Evolutionary conservation across 306 rosid species (phyloP).

Genomic region (Cucurbita ficifolia): DNA sequence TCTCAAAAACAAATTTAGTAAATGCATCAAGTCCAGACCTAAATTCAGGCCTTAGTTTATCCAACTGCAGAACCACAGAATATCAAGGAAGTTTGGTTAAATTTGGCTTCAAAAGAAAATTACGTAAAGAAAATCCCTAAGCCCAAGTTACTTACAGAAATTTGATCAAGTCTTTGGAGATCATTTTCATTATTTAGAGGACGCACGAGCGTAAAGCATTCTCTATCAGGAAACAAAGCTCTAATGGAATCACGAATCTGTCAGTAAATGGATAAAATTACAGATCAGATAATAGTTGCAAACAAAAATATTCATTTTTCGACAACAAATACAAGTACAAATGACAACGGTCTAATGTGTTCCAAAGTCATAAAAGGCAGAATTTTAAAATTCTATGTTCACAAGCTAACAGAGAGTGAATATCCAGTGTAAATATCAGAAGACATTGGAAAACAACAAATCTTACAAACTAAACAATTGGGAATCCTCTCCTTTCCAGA

Average conservation of each 20-base stretch:
- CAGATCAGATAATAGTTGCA: slow-evolving; percentile 17
- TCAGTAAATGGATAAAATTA: neutral
- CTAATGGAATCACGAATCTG: slow-evolving; percentile 89
- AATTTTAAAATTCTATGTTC: neutral
- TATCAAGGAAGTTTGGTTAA: neutral
- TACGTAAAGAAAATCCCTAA: neutral
- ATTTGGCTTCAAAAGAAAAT: neutral
- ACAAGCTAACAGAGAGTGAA: neutral
- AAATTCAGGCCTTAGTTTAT: slow-evolving; percentile 77
- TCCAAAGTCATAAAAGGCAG: neutral
- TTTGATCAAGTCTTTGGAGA: slow-evolving; percentile 80
- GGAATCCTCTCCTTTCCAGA: neutral
- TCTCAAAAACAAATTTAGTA: slow-evolving; percentile 75
- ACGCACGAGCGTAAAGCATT: slow-evolving; percentile 87
- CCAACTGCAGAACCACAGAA: slow-evolving; percentile 30
- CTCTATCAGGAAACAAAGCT: slow-evolving; percentile 91
- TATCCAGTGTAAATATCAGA: neutral
- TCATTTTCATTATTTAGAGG: slow-evolving; percentile 82
- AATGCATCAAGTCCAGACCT: slow-evolving; percentile 67
- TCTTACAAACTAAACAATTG: neutral
- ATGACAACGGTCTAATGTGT: neutral
- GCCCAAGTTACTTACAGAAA: slow-evolving; percentile 29
- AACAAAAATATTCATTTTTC: neutral
- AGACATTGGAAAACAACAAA: neutral
- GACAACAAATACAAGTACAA: neutral